These are phyloP conservation scores for Ceratocystis smalleyi DNA, from an alignment of 2,329 filamentous ascomycete genomes.

Conservation along the genomic window DNA sequence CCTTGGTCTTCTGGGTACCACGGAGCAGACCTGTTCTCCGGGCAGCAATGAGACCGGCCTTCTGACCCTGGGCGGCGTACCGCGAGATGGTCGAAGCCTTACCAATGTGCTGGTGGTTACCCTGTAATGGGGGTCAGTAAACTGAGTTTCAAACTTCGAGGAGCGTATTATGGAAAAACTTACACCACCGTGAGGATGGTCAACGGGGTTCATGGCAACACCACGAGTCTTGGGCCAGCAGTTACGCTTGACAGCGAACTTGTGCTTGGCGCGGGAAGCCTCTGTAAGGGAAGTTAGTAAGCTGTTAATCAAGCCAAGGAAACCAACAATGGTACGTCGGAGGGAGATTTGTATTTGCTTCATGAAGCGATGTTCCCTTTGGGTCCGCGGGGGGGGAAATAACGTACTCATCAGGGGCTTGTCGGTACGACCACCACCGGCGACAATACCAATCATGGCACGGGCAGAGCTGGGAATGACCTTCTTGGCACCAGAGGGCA, in stretches of 20 bases:
- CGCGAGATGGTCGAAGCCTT: conserved; percentile 99
- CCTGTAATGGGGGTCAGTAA: conserved; percentile 38
- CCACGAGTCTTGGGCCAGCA: conserved; percentile 99
- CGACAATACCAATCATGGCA: conserved; percentile 99
- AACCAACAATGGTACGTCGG: background rate
- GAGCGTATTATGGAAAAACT: conserved; percentile 24
- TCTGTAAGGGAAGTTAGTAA: conserved; percentile 38
- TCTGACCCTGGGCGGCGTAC: conserved; percentile 96
- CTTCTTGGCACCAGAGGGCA: conserved; percentile 98
- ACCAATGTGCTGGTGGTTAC: conserved; percentile 99
- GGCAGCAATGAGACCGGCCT: conserved; percentile 99
- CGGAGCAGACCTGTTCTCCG: conserved; percentile 98
- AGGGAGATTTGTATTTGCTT: background rate
- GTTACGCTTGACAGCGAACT: conserved; percentile 99
- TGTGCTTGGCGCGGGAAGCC: conserved; percentile 99
- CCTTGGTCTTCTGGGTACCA: conserved; percentile 99
- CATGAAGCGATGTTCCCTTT: background rate
- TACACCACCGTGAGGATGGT: conserved; percentile 93
- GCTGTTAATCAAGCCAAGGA: conserved; percentile 26
- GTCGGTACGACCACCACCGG: conserved; percentile 98
- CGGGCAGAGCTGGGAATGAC: conserved; percentile 79
- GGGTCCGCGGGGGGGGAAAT: background rate
- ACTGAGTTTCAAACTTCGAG: conserved; percentile 1
- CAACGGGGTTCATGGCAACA: conserved; percentile 99
- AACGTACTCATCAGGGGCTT: conserved; percentile 87